Conservation (phyloP, 208 protist genomes). For the Trypanosoma theileri region DNA sequence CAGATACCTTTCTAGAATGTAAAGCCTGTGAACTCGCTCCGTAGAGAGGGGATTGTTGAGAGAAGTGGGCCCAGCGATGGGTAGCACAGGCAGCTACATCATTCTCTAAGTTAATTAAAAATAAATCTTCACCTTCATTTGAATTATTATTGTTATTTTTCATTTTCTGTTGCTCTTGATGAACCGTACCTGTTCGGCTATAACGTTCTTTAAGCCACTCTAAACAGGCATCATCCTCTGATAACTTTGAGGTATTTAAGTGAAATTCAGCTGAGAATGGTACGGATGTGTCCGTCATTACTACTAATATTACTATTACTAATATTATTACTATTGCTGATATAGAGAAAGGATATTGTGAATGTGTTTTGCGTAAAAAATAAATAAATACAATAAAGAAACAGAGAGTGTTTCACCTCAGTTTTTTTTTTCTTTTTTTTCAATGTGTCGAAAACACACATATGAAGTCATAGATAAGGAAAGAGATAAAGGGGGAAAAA, state of each 20-base stretch:
- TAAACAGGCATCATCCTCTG: slow-evolving; percentile 43
- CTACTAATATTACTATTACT: neutral
- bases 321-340: no score
- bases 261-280: slow-evolving; percentile 18
- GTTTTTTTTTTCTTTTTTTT: no score
- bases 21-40: neutral
- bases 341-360: no score
- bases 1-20: neutral
- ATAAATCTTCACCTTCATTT: slow-evolving; percentile 5
- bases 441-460: no score
- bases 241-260: slow-evolving; percentile 20
- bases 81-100: slow-evolving; percentile 47
- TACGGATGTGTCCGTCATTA: neutral
- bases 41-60: slow-evolving; percentile 43
- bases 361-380: no score
- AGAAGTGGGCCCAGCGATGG: slow-evolving; percentile 46
- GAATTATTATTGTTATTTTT: neutral
- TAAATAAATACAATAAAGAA: no score
- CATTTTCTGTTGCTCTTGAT: slow-evolving; percentile 6
- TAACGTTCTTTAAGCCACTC: slow-evolving; percentile 41
- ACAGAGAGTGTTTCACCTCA: no score
- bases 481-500: no score
- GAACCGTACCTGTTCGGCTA: neutral
- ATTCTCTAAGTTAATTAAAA: slow-evolving; percentile 34
- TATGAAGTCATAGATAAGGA: no score